phyloP scores from a whole-genome alignment of 805 yeast genomes.

The Candida takata region DNA sequence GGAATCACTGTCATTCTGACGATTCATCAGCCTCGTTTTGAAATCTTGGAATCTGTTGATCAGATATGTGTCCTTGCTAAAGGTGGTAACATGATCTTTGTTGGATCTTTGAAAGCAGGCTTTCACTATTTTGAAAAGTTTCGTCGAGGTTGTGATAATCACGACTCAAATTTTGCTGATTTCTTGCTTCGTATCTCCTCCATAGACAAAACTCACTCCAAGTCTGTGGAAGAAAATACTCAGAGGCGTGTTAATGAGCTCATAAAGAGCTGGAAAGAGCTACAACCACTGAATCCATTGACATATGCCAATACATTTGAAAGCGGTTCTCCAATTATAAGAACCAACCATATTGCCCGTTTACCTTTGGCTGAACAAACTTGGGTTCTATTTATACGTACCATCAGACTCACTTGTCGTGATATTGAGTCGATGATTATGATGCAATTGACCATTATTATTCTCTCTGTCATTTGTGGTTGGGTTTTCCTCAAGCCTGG shows the following conservation, averaged over 20 bases:
- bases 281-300: conserved; percentile 3
- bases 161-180: conserved; percentile 50
- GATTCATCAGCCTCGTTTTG: conserved; percentile 81
- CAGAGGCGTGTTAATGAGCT: conserved; percentile 24
- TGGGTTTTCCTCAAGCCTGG: conserved; percentile 71
- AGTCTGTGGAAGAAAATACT: conserved; percentile 26
- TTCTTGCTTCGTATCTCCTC: conserved; percentile 50
- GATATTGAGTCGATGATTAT: conserved; percentile 44
- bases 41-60: conserved; percentile 64
- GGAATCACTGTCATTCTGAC: conserved; percentile 72
- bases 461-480: conserved; percentile 57
- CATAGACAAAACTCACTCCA: conserved; percentile 36
- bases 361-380: conserved; percentile 37
- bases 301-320: conserved; percentile 9
- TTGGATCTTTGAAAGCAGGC: conserved; percentile 37
- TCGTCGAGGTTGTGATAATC: conserved; percentile 31
- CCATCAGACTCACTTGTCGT: conserved; percentile 38
- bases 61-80: conserved; percentile 60
- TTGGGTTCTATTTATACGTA: conserved; percentile 39
- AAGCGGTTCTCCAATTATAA: conserved; percentile 9
- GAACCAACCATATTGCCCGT: conserved; percentile 5
- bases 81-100: conserved; percentile 45
- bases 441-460: conserved; percentile 35
- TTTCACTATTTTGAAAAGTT: conserved; percentile 44
- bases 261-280: conserved; percentile 10